A percentile compares a stretch with the other conserved stretches of the same genome.
Evolutionary conservation across 2,329 filamentous ascomycete genomes (phyloP).

Genomic region (Cyphellophora attinorum): DNA sequence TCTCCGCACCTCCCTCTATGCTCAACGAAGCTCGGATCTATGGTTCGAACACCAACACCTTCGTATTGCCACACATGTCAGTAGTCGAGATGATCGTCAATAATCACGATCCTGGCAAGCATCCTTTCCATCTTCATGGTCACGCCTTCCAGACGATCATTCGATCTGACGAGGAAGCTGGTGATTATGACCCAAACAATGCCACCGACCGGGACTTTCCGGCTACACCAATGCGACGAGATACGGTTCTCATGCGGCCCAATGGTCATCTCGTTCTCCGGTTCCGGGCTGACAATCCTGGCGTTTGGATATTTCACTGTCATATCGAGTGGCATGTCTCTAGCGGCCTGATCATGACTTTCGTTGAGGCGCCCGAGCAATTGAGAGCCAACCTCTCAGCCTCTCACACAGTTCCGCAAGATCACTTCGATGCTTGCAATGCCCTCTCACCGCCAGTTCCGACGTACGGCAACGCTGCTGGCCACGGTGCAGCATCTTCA

Average conservation of each 20-base stretch:
- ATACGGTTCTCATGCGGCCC: conserved; percentile 45
- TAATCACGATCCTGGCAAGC: conserved; percentile 42
- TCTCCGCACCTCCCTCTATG: conserved; percentile 45
- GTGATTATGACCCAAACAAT: conserved; percentile 25
- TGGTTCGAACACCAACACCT: conserved; percentile 54
- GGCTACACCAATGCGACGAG: conserved; percentile 37
- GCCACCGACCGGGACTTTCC: conserved; percentile 23
- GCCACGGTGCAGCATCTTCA: conserved; percentile 69
- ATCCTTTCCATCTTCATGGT: conserved; percentile 62
- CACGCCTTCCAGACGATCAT: conserved; percentile 58
- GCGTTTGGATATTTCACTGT: conserved; percentile 41
- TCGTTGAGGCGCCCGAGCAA: conserved; percentile 31
- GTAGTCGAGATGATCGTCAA: conserved; percentile 30
- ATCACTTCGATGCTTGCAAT: conserved; percentile 31
- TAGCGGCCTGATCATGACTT: conserved; percentile 41
- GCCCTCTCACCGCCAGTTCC: conserved; percentile 35
- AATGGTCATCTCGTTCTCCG: conserved; percentile 47
- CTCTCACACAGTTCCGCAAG: conserved; percentile 43
- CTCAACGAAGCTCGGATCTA: conserved; percentile 54
- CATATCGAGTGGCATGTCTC: conserved; percentile 45
- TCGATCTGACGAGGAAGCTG: conserved; percentile 17
- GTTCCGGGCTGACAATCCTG: conserved; percentile 46
- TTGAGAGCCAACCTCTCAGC: neutral
- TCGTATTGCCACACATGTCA: conserved; percentile 57
- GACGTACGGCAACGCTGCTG: conserved; percentile 25